phyloP scores from a whole-genome alignment of 768 basidiomycete genomes.

The Suillus cothurnatus region DNA sequence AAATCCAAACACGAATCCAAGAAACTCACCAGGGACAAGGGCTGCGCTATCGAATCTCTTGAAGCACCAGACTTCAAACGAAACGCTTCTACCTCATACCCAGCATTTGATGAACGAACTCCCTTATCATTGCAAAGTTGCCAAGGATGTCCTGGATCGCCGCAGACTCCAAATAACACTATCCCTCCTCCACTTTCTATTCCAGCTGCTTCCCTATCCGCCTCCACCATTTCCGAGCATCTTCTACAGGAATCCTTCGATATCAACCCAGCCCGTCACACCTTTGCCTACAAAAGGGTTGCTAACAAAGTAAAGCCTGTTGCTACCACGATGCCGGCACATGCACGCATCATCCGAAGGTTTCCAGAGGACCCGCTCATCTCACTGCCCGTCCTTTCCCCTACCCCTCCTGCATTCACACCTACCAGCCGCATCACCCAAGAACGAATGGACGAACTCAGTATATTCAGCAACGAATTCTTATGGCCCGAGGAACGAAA shows the following conservation, averaged over 20 bases:
- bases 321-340: slow-evolving; percentile 25
- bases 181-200: slow-evolving; percentile 60
- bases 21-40: no score
- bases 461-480: background rate
- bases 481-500: slow-evolving; percentile 10
- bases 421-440: background rate
- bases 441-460: background rate
- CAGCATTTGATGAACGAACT: no score
- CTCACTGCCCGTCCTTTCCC: slow-evolving; percentile 18
- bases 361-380: slow-evolving; percentile 39
- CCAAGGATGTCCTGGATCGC: slow-evolving; percentile 42
- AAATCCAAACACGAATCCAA: no score
- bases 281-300: slow-evolving; percentile 36
- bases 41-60: no score
- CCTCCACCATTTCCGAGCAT: background rate
- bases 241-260: background rate
- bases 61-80: no score
- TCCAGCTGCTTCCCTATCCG: slow-evolving; percentile 24
- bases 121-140: no score
- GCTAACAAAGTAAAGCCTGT: slow-evolving; percentile 36
- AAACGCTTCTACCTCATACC: no score
- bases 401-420: background rate
- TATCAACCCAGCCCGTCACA: background rate
- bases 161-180: slow-evolving; percentile 59
- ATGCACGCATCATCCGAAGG: slow-evolving; percentile 30